Conservation (phyloP, 306 rosid genomes). For the Phaseolus lunatus region DNA sequence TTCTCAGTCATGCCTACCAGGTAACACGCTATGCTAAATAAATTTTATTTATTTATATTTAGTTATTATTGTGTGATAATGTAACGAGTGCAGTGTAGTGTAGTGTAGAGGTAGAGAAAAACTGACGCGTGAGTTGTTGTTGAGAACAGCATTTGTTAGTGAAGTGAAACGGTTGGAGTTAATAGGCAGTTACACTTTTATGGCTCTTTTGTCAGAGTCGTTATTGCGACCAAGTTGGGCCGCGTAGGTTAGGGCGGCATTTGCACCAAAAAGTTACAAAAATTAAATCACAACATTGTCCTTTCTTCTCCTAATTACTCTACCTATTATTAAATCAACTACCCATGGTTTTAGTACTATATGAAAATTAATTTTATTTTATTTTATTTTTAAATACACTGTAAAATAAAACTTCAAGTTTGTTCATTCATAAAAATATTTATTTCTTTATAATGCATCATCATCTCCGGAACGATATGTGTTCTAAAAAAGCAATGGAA, state of each 20-base stretch:
- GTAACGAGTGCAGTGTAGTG: slow-evolving; percentile 18
- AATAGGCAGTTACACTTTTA: slow-evolving; percentile 54
- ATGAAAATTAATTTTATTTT: background rate
- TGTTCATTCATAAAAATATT: too few species aligned
- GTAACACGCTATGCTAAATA: slow-evolving; percentile 38
- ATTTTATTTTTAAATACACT: too few species aligned
- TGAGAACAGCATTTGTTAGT: slow-evolving; percentile 34
- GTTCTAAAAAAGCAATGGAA: background rate
- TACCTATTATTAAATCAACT: background rate
- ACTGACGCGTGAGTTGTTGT: slow-evolving; percentile 4
- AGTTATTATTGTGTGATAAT: background rate
- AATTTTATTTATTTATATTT: background rate
- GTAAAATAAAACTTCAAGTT: too few species aligned
- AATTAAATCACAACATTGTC: background rate
- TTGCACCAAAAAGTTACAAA: background rate
- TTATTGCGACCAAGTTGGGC: slow-evolving; percentile 35
- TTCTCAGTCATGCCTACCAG: slow-evolving; percentile 86
- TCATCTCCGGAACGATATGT: too few species aligned
- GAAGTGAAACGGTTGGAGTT: slow-evolving; percentile 44
- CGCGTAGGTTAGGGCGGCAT: slow-evolving; percentile 19
- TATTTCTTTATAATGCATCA: too few species aligned
- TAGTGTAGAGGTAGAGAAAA: background rate
- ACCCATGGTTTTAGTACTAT: background rate
- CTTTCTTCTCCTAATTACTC: background rate
- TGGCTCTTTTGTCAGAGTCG: slow-evolving; percentile 50